These are phyloP conservation scores for Leccinellum albellum DNA, from an alignment of 768 basidiomycete species.

Conservation along the genomic window DNA sequence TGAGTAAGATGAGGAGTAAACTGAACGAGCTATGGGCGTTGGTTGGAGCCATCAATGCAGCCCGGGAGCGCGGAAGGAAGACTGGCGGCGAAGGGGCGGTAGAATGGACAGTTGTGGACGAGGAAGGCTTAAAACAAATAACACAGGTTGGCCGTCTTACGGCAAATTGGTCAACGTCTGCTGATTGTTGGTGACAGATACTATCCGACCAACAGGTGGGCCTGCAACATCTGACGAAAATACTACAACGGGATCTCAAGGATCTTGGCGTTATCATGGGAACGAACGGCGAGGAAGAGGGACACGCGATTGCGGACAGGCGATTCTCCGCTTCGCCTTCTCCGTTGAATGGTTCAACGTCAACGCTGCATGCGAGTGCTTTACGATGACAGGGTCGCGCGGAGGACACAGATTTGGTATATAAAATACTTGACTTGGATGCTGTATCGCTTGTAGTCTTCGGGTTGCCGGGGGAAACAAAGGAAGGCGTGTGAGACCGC, in stretches of 20 bases:
- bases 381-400: conserved; percentile 14
- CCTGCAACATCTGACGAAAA: conserved; percentile 73
- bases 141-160: conserved; percentile 49
- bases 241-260: conserved; percentile 58
- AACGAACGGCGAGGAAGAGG: conserved; percentile 36
- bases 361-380: conserved; percentile 25
- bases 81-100: conserved; percentile 38
- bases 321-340: conserved; percentile 19
- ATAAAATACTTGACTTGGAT: not conserved
- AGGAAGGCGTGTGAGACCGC: conserved; percentile 22
- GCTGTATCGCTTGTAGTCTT: conserved; percentile 3
- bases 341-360: conserved; percentile 22
- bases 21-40: conserved; percentile 85
- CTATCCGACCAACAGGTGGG: conserved; percentile 76
- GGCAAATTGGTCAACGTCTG: not conserved
- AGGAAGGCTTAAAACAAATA: conserved; percentile 75
- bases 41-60: conserved; percentile 65
- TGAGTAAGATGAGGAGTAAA: conserved; percentile 64
- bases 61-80: conserved; percentile 49
- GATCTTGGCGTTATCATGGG: conserved; percentile 67
- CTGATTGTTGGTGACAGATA: conserved; percentile 44
- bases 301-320: conserved; percentile 12
- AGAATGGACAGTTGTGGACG: conserved; percentile 85
- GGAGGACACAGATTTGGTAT: conserved; percentile 8
- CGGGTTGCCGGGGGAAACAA: conserved; percentile 10